phyloP scores from a whole-genome alignment of 192 early-diverging fungal species.

The Linnemannia elongata region DNA sequence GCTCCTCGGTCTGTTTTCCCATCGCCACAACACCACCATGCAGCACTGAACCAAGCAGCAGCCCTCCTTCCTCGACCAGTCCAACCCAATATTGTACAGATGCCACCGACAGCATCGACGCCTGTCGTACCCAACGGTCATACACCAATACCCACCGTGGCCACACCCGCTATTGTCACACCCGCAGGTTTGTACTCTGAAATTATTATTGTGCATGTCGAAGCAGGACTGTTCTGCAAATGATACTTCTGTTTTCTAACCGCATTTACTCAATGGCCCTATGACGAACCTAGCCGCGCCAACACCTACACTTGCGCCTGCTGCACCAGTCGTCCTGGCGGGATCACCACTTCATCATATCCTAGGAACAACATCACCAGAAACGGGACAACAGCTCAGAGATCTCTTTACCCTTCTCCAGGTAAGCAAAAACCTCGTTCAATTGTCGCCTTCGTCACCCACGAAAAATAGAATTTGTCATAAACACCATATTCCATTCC shows the following conservation, averaged over 20 bases:
- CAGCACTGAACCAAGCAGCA: neutral
- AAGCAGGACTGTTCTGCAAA: neutral
- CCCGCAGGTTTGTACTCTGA: conserved; percentile 14
- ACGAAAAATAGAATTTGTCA: neutral
- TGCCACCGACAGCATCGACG: conserved; percentile 1
- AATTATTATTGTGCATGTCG: neutral
- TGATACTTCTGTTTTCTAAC: neutral
- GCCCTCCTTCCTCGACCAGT: conserved; percentile 5
- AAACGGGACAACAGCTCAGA: conserved; percentile 26
- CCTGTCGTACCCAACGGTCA: conserved; percentile 13
- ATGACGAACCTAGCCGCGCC: neutral
- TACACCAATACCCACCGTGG: conserved; percentile 13
- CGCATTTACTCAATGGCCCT: neutral
- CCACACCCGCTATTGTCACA: conserved; percentile 10
- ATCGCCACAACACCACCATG: neutral
- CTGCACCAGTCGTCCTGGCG: conserved; percentile 38
- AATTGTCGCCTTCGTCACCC: neutral
- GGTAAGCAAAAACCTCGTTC: conserved; percentile 1
- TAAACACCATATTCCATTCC: neutral
- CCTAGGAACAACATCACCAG: conserved; percentile 19
- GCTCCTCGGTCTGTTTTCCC: neutral
- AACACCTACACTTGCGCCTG: neutral
- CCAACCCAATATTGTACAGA: conserved; percentile 22
- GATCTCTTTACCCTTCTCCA: conserved; percentile 38
- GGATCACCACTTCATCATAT: conserved; percentile 48